Conservation (phyloP, 176 grass and related monocot species). For the Cenchrus fungigraminus region DNA sequence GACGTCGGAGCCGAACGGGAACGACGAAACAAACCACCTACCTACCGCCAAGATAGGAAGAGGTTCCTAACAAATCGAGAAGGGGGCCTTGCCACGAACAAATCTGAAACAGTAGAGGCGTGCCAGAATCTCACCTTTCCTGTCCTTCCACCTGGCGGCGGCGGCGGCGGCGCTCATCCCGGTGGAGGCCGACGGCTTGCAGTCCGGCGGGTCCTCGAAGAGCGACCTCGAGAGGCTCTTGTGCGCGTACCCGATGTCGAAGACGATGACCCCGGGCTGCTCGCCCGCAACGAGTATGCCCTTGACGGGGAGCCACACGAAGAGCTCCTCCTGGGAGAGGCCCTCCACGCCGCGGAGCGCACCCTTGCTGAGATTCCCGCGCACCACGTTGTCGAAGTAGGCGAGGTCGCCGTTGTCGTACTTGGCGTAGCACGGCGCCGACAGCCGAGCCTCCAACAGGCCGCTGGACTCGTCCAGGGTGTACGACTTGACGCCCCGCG, state of each 20-base stretch:
- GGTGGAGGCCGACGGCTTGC: constrained; percentile 42
- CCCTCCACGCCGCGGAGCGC: constrained; percentile 72
- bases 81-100: constrained; percentile 17
- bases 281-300: constrained; percentile 70
- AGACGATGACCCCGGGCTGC: constrained; percentile 71
- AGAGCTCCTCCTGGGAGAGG: constrained; percentile 87
- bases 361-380: constrained; percentile 86
- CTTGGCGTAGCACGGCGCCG: constrained; percentile 70
- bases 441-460: constrained; percentile 65
- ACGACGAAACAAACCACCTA: constrained; percentile 38
- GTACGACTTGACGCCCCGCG: constrained; percentile 63
- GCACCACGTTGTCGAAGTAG: constrained; percentile 68
- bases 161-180: constrained; percentile 25
- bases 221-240: constrained; percentile 82
- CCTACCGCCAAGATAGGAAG: constrained; percentile 23
- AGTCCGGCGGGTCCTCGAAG: constrained; percentile 93
- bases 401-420: constrained; percentile 70
- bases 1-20: constrained; percentile 27
- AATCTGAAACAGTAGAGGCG: constrained; percentile 42
- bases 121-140: constrained; percentile 58
- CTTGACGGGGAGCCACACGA: constrained; percentile 95
- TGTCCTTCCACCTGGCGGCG: constrained; percentile 38
- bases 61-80: constrained; percentile 28
- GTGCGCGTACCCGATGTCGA: constrained; percentile 88
- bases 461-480: constrained; percentile 56